phyloP scores from a whole-genome alignment of 768 basidiomycete species.

The Hirschioporus abietinus region DNA sequence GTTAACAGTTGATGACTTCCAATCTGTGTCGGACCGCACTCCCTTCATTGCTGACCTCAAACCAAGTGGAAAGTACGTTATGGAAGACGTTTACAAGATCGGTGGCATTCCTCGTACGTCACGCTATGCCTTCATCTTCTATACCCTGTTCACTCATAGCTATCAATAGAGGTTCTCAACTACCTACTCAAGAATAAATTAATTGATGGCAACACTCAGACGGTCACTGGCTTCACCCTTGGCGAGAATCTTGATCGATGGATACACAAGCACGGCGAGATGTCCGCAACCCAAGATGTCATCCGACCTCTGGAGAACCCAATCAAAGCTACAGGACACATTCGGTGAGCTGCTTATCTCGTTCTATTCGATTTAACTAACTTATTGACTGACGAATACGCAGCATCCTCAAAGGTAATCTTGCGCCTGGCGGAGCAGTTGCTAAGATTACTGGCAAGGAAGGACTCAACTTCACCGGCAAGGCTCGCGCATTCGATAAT shows the following conservation, averaged over 20 bases:
- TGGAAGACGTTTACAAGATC: constrained; percentile 95
- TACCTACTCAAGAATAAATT: constrained; percentile 83
- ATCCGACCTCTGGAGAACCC: constrained; percentile 84
- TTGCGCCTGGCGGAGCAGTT: constrained; percentile 93
- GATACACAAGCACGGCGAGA: constrained; percentile 74
- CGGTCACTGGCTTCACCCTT: constrained; percentile 84
- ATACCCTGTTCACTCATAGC: background rate
- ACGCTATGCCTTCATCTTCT: constrained; percentile 3
- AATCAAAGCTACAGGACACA: constrained; percentile 86
- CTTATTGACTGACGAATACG: constrained; percentile 6
- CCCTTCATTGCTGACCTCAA: constrained; percentile 97
- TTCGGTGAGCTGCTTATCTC: constrained; percentile 48
- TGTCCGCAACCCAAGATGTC: constrained; percentile 73
- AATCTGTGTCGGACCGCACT: constrained; percentile 82
- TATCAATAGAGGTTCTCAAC: constrained; percentile 65
- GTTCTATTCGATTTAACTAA: constrained; percentile 9
- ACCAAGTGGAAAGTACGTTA: constrained; percentile 96
- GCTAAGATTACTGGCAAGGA: constrained; percentile 97
- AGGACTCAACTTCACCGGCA: constrained; percentile 83
- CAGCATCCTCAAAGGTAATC: constrained; percentile 87
- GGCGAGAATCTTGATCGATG: constrained; percentile 92
- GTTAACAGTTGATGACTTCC: constrained; percentile 89
- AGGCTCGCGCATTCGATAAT: constrained; percentile 87
- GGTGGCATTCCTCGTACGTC: constrained; percentile 91
- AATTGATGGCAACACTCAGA: constrained; percentile 87